Percentiles rank a stretch among this genome's conserved stretches.
phyloP scores from a whole-genome alignment of 306 rosid species.

The Quercus agrifolia region DNA sequence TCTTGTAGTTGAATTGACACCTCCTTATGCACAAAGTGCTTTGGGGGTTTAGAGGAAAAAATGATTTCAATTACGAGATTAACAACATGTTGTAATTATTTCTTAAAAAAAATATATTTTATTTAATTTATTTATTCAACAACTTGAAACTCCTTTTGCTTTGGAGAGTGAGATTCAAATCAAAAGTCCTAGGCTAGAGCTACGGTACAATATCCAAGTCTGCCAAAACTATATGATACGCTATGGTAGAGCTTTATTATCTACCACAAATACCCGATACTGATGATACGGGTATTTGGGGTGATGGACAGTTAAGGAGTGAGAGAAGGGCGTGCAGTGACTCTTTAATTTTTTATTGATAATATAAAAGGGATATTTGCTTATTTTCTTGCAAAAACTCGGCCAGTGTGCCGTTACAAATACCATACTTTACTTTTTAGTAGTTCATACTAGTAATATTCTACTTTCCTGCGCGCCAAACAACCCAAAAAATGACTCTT shows the following conservation, averaged over 20 bases:
- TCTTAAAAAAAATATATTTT: too few relatives aligned
- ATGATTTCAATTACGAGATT: too few relatives aligned
- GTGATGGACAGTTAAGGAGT: not conserved
- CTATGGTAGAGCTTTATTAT: conserved; percentile 1
- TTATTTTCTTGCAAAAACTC: conserved; percentile 7
- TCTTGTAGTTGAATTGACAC: too few relatives aligned
- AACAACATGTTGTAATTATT: too few relatives aligned
- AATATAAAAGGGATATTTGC: not conserved
- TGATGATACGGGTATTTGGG: not conserved
- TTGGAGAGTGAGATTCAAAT: not conserved
- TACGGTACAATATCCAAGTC: not conserved
- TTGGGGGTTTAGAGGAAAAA: too few relatives aligned
- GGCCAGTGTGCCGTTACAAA: conserved; percentile 32
- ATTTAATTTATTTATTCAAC: too few relatives aligned
- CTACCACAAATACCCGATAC: not conserved
- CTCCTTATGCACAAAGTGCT: too few relatives aligned
- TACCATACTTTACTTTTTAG: not conserved
- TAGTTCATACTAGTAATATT: not conserved
- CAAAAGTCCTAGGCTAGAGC: not conserved
- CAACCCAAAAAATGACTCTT: not conserved
- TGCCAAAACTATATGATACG: not conserved
- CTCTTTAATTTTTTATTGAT: not conserved
- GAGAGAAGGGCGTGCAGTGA: not conserved
- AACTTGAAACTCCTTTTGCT: too few relatives aligned
- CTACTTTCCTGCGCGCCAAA: conserved; percentile 42